Base-by-base conservation (phyloP, 805 yeast species). In the Cyberlindnera bimundalis region DNA sequence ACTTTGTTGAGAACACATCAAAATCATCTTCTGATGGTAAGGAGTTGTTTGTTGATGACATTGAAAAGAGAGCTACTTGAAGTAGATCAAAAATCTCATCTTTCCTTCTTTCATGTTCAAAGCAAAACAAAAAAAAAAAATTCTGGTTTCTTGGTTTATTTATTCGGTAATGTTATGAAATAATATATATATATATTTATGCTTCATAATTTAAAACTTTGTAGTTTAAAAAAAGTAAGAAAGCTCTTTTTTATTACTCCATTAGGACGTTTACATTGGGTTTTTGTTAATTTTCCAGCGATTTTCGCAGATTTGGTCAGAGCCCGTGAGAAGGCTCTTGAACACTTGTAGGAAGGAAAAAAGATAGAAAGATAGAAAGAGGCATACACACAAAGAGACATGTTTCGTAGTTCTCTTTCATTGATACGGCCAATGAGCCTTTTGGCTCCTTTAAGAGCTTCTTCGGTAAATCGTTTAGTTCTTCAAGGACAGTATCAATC, bases 1-100 rank as follows among this genome's bases (percentile, higher is more conserved):
- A 46, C 16, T 47, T 45, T 28, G 41, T 46, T 14, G 55, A 53
- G 30, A 35, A 42, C 25, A 31, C 18, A 8, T 40, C 45, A n/a
- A 34, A 30, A 17, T 19, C 39, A 6, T 35, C 37, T 11, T 34
- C 39, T 6, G 39, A 30, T 12, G 45, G 35, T 9, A 35, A 42
- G 16, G 29, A 11, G 5, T 16, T 18, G 35, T 32, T 33, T 12
- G 23, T 33, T 24, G 29, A 33, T 25, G 36, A 33, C 17, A 25
- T 33, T 24, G 36, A 33, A 21, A 33, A 33, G 23, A 33, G 36
- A 32, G 7, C 18, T 6, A n/a, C n/a, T n/a, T n/a, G n/a, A n/a
- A n/a, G n/a, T n/a, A n/a, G n/a, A n/a, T n/a, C n/a, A n/a, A n/a
- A n/a, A n/a, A n/a, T n/a, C n/a, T n/a, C n/a, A n/a, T n/a, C n/a